A percentile compares a stretch with the other conserved stretches of the same genome.
Evolutionary conservation across 2,329 filamentous ascomycete species (phyloP).

Genomic region (Colletotrichum sp.): DNA sequence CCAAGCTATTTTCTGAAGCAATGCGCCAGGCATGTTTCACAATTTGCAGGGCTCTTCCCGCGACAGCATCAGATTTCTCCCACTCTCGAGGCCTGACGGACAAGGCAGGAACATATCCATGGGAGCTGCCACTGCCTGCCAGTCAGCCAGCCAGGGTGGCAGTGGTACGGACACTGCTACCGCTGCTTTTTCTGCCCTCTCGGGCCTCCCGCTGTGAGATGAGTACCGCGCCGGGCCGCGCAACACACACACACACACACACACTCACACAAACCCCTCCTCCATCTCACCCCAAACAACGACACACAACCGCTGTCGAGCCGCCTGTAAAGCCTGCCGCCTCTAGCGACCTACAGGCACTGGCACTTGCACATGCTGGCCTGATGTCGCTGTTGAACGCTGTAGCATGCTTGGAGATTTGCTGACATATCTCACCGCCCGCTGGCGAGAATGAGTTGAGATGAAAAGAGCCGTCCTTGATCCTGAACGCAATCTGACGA

Average conservation of each 20-base stretch:
- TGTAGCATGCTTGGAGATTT: not conserved
- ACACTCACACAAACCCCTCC: not conserved
- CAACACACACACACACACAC: not conserved
- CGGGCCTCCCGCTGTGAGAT: not conserved
- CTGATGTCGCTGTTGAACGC: not conserved
- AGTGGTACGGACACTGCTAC: not conserved
- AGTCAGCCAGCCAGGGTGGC: not conserved
- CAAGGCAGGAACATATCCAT: not conserved
- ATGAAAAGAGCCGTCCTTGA: not conserved
- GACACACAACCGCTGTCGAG: not conserved
- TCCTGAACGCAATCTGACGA: constrained; percentile 10
- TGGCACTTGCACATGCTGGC: not conserved
- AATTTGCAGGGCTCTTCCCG: constrained; percentile 33
- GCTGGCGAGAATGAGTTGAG: constrained; percentile 10
- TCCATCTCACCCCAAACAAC: not conserved
- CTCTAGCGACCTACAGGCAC: not conserved
- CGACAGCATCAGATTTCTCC: not conserved
- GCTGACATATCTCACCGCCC: not conserved
- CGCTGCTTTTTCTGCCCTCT: not conserved
- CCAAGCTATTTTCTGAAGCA: constrained; percentile 50
- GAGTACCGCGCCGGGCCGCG: constrained; percentile 1
- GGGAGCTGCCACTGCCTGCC: too few species aligned
- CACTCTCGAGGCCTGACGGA: not conserved
- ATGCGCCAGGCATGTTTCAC: constrained; percentile 57
- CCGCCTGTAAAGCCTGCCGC: not conserved